Percentiles rank a stretch among this genome's conserved stretches.
Conservation (phyloP, 2,329 filamentous ascomycete genomes). For the Zymoseptoria crescenta region DNA sequence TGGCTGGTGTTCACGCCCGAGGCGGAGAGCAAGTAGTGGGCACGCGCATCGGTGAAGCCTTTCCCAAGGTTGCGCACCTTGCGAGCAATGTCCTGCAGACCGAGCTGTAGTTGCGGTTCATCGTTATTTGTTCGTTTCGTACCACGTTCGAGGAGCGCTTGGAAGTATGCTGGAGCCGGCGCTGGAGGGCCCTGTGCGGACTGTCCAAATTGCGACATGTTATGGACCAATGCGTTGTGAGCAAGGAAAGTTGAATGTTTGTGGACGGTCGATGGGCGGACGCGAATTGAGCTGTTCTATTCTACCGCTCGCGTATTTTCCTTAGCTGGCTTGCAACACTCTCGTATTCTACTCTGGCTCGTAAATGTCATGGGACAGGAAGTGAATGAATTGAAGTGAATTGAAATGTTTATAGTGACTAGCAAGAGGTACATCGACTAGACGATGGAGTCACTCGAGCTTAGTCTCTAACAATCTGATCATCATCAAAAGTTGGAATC, state of each 20-base stretch:
- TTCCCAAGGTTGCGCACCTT: constrained; percentile 71
- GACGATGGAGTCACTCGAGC: no score
- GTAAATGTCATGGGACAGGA: not conserved
- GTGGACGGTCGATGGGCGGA: not conserved
- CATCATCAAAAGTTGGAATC: no score
- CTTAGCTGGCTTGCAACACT: constrained; percentile 1
- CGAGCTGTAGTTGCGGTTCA: constrained; percentile 81
- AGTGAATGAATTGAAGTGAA: not conserved
- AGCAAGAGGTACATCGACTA: no score
- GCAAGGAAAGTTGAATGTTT: not conserved
- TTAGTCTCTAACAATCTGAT: no score
- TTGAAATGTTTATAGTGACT: no score
- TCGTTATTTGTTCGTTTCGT: constrained; percentile 67
- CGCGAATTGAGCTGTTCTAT: not conserved
- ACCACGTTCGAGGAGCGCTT: constrained; percentile 55
- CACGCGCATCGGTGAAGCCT: constrained; percentile 46
- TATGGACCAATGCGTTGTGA: not conserved
- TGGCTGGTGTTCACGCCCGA: constrained; percentile 85
- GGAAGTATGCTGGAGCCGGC: constrained; percentile 50
- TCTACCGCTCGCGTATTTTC: constrained; percentile 1
- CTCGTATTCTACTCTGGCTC: not conserved
- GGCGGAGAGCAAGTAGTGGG: constrained; percentile 84
- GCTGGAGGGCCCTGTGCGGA: constrained; percentile 5
- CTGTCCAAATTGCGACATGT: not conserved
- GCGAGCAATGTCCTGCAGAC: constrained; percentile 74